phyloP scores from a whole-genome alignment of 164 flowering plant species.

The Berberis thunbergii region DNA sequence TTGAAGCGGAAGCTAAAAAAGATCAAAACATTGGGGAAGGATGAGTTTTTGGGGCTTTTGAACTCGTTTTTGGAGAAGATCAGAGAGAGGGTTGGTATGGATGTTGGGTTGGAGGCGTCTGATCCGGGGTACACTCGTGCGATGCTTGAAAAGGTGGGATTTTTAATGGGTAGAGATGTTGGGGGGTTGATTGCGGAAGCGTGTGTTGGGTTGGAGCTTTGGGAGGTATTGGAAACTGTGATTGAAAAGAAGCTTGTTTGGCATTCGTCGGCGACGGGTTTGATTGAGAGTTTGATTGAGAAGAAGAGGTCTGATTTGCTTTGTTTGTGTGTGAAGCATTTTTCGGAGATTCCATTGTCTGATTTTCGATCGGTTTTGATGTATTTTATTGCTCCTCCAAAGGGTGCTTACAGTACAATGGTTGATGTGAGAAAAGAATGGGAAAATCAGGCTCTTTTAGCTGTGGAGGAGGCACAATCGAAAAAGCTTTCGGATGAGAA shows the following conservation, averaged over 20 bases:
- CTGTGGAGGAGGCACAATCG: constrained; percentile 35
- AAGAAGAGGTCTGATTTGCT: constrained; percentile 50
- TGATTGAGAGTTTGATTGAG: constrained; percentile 33
- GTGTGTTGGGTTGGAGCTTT: constrained; percentile 46
- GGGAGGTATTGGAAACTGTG: constrained; percentile 54
- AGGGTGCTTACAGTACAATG: constrained; percentile 27
- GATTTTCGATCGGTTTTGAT: constrained; percentile 54
- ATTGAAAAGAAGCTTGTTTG: constrained; percentile 38
- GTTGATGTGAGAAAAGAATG: constrained; percentile 48
- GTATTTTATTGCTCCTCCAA: constrained; percentile 45
- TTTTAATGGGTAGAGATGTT: constrained; percentile 43
- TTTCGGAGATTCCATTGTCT: constrained; percentile 31
- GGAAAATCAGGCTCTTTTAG: constrained; percentile 56
- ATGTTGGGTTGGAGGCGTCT: constrained; percentile 14
- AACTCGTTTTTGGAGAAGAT: constrained; percentile 37
- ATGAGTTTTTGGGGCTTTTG: constrained; percentile 33
- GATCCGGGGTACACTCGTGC: constrained; percentile 16
- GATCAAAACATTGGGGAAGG: constrained; percentile 21
- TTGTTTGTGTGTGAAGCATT: constrained; percentile 45
- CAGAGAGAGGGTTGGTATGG: constrained; percentile 22
- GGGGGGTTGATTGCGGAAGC: constrained; percentile 42
- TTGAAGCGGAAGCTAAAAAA: constrained; percentile 46
- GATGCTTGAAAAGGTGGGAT: constrained; percentile 44
- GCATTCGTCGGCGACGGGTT: constrained; percentile 19
- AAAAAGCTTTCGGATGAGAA: constrained; percentile 18